A percentile compares a stretch with the other conserved stretches of the same genome.
These are phyloP conservation scores for Metarhizium rileyi DNA, from an alignment of 2,329 filamentous ascomycete genomes.

Conservation along the genomic window DNA sequence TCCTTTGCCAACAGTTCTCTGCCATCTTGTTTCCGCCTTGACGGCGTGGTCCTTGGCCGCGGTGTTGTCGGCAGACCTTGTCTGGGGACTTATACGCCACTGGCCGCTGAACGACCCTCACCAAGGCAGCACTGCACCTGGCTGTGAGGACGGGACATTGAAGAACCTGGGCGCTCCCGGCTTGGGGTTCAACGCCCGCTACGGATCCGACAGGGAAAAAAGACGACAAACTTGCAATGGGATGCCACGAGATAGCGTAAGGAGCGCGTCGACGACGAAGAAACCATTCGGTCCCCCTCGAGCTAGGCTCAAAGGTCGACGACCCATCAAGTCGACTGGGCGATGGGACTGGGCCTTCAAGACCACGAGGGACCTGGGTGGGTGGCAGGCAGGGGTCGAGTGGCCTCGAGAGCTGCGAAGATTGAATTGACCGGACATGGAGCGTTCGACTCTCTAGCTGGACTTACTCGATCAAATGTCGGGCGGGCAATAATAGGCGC, in stretches of 20 bases:
- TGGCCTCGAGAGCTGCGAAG: not conserved
- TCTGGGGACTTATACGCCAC: conserved; percentile 4
- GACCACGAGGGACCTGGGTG: conserved; percentile 3
- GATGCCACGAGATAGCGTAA: not conserved
- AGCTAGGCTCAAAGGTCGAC: not conserved
- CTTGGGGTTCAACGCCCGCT: not conserved
- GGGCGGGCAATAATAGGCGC: too few species aligned
- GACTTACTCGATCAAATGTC: too few species aligned
- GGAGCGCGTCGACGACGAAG: not conserved
- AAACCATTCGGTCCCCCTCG: too few species aligned
- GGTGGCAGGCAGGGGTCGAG: conserved; percentile 6
- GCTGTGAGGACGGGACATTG: too few species aligned
- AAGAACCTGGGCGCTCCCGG: not conserved
- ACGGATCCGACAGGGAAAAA: not conserved
- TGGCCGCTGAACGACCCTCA: not conserved
- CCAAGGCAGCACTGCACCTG: not conserved
- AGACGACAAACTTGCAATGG: not conserved
- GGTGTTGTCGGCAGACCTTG: not conserved
- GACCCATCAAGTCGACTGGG: not conserved
- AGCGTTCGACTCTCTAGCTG: too few species aligned
- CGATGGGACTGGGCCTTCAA: conserved; percentile 1
- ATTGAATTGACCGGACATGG: not conserved
- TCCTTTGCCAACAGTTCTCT: too few species aligned
- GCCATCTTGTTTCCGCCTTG: conserved; percentile 4
- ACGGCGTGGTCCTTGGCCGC: not conserved